Conservation (phyloP, 2,329 filamentous ascomycete genomes). For the Penicillium sp. region DNA sequence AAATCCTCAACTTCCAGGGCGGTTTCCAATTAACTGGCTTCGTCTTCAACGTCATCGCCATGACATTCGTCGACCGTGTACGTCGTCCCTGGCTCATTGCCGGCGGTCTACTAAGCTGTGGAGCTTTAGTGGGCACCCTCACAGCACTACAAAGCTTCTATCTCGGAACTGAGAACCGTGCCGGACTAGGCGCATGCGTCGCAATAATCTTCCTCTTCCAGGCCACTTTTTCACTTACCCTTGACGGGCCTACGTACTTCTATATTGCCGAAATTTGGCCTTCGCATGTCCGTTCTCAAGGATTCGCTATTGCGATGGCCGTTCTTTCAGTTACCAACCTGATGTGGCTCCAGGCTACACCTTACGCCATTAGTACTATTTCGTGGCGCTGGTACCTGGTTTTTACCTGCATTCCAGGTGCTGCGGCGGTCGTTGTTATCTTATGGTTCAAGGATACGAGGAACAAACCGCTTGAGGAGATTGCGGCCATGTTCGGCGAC, state of each 20-base stretch:
- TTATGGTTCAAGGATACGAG: neutral
- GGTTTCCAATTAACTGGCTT: neutral
- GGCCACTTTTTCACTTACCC: neutral
- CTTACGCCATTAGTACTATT: neutral
- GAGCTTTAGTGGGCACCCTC: neutral
- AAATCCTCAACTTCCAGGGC: neutral
- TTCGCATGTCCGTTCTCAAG: neutral
- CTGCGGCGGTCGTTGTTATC: neutral
- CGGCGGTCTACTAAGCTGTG: neutral
- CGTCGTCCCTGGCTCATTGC: neutral
- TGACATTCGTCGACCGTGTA: neutral
- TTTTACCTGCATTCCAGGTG: neutral
- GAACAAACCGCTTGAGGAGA: neutral
- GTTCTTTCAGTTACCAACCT: neutral
- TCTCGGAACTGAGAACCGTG: neutral
- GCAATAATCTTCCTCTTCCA: neutral
- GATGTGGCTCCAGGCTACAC: neutral
- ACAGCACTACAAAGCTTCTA: neutral
- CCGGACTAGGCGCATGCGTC: neutral
- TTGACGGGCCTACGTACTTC: neutral
- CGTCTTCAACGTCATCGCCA: neutral
- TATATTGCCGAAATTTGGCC: constrained; percentile 1
- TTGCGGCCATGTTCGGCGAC: neutral
- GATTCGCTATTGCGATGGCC: neutral
- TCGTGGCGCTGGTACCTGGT: neutral